Percentiles rank a stretch among this genome's conserved stretches.
These are phyloP conservation scores for Croton laevigatus DNA, from an alignment of 441 rosid genomes.

Conservation along the genomic window DNA sequence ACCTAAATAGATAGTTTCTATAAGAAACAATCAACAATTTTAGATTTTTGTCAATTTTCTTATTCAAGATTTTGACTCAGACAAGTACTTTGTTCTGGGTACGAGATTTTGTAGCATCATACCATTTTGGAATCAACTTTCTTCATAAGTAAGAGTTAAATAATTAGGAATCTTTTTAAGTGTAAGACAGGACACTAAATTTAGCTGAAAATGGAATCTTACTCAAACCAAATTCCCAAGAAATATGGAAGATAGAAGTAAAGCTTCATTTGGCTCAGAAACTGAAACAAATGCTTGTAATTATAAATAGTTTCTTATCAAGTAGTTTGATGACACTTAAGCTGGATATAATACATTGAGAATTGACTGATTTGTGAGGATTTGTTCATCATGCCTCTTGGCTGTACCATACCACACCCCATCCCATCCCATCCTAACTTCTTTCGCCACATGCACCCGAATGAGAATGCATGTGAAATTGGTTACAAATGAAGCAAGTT, in stretches of 20 bases:
- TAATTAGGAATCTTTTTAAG: too few species aligned
- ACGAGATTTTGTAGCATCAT: too few species aligned
- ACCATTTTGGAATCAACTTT: not conserved
- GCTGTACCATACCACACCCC: not conserved
- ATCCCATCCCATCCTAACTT: not conserved
- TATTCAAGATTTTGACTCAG: not conserved
- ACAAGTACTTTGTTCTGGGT: not conserved
- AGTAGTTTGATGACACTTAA: not conserved
- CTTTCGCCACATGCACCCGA: not conserved
- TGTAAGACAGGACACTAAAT: too few species aligned
- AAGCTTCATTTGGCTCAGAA: not conserved
- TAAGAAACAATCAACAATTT: not conserved
- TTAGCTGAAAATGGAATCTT: not conserved
- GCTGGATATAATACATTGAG: not conserved
- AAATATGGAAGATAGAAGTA: not conserved
- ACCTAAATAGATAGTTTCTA: not conserved
- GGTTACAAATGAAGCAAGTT: slow-evolving; percentile 1
- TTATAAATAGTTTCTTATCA: not conserved
- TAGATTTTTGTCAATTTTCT: not conserved
- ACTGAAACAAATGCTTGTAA: not conserved
- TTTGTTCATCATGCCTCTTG: not conserved
- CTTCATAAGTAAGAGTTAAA: not conserved
- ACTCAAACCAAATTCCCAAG: not conserved
- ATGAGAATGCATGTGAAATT: slow-evolving; percentile 8
- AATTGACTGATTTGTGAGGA: not conserved